A percentile compares a stretch with the other conserved stretches of the same genome.
Conservation (phyloP, 2,329 filamentous ascomycete genomes). For the Fusarium graminum region DNA sequence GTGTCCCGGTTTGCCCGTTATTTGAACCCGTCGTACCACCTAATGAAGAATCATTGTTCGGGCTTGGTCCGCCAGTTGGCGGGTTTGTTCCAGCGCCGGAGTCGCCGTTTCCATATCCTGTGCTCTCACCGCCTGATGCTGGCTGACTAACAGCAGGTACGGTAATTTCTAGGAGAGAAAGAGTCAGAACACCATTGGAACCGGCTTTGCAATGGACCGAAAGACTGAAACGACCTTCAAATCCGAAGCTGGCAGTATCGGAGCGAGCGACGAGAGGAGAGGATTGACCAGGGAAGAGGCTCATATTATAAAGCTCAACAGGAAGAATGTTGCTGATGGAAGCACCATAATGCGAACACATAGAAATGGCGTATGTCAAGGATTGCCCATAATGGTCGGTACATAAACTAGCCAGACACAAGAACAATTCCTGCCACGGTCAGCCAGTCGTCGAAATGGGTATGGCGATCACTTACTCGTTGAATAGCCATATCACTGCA, state of each 20-base stretch:
- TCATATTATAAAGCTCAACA: conserved; percentile 46
- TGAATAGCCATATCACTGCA: conserved; percentile 44
- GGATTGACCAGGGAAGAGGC: conserved; percentile 22
- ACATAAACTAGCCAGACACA: conserved; percentile 51
- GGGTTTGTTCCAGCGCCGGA: conserved; percentile 6
- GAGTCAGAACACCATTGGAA: conserved; percentile 51
- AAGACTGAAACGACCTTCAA: conserved; percentile 46
- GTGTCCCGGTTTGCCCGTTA: not conserved
- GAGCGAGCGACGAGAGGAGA: conserved; percentile 12
- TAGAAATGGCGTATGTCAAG: conserved; percentile 46
- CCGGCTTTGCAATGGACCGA: conserved; percentile 50
- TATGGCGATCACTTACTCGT: conserved; percentile 35
- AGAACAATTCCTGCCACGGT: conserved; percentile 49
- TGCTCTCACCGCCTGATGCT: not conserved
- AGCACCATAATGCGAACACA: conserved; percentile 48
- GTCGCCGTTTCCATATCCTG: conserved; percentile 5
- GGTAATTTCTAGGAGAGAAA: conserved; percentile 43
- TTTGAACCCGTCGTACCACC: not conserved
- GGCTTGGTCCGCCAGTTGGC: not conserved
- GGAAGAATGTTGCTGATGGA: conserved; percentile 51
- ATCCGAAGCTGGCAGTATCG: conserved; percentile 24
- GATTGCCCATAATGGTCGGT: conserved; percentile 50
- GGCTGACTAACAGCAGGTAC: conserved; percentile 28
- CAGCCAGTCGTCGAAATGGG: conserved; percentile 26
- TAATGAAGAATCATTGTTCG: not conserved